A percentile compares a stretch with the other conserved stretches of the same genome.
Conservation (phyloP, 768 basidiomycete genomes). For the Psilocybe tampanensis region DNA sequence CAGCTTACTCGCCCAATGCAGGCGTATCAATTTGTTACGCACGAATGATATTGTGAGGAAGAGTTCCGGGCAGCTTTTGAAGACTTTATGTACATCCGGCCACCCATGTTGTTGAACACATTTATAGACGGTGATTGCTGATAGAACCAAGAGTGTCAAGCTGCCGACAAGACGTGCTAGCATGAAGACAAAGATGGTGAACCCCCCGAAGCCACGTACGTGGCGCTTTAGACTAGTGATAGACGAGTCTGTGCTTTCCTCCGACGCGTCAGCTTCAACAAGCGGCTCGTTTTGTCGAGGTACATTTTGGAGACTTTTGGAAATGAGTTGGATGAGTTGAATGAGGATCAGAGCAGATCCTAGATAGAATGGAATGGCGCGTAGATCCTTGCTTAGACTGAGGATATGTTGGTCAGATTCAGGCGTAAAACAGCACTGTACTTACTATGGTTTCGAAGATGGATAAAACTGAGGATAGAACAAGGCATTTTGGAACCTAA, state of each 20-base stretch:
- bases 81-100: background rate
- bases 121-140: background rate
- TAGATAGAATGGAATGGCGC: conserved; percentile 10
- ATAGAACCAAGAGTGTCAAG: conserved; percentile 7
- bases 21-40: background rate
- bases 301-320: background rate
- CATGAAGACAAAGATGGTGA: conserved; percentile 12
- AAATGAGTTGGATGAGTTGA: conserved; percentile 5
- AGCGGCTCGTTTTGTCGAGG: background rate
- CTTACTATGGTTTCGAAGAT: background rate
- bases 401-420: background rate
- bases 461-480: background rate
- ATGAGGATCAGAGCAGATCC: background rate
- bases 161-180: conserved; percentile 10
- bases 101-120: background rate
- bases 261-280: background rate
- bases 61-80: conserved; percentile 3
- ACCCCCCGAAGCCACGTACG: conserved; percentile 8
- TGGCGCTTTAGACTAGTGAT: background rate
- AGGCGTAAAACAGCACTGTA: background rate
- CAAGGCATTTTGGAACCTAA: background rate
- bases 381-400: conserved; percentile 9
- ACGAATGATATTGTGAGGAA: conserved; percentile 17
- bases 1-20: background rate
- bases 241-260: background rate